Base-by-base conservation (phyloP, 2,329 filamentous ascomycete genomes). In the Paraphoma sp. region DNA sequence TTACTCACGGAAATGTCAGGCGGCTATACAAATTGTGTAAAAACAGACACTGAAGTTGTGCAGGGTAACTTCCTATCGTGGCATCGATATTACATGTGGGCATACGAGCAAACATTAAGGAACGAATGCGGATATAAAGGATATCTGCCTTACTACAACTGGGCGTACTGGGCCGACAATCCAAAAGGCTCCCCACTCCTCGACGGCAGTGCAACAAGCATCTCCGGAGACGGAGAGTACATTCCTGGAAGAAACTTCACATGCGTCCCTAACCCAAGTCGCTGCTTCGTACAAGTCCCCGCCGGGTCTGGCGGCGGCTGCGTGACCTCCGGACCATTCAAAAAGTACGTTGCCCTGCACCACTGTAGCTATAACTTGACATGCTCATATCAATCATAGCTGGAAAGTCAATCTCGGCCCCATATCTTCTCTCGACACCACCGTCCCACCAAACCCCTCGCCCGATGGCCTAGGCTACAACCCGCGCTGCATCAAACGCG, bases 291-390 rank as follows among this genome's bases (percentile, higher is more conserved):
- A 28, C 31, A 48, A 12, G n/a, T 56, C 23, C 45, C 45, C 17
- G 12, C 79, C 0, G 85, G 83, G 14, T 76, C 78, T 0, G 84
- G 84, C 8, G 84, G 84, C 38, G 84, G 84, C 3, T 86, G 84
- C 65, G 76, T 87, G 4, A 74, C 73, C 0, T 23, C 23, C 5
- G 83, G 83, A 0, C 83, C 83, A 0, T 85, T 85, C 71, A 79
- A 75, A 62, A 75, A 84, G 66, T 69, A 56, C 36, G 62, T 59
- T 30, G 29, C 47, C 18, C 38, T 14, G 28, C 33, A 38, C 23
- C 23, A 23, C 23, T 38, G 6, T 6, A 3, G 2, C 33, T 38
- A n/a, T n/a, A 6, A 38, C 23, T 23, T 38, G 6, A 6, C 12
- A 10, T 23, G 4, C 17, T 23, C 12, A 43, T 8, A 16, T 43